Conservation (phyloP, 257 asterid genomes). For the Lycium barbarum region DNA sequence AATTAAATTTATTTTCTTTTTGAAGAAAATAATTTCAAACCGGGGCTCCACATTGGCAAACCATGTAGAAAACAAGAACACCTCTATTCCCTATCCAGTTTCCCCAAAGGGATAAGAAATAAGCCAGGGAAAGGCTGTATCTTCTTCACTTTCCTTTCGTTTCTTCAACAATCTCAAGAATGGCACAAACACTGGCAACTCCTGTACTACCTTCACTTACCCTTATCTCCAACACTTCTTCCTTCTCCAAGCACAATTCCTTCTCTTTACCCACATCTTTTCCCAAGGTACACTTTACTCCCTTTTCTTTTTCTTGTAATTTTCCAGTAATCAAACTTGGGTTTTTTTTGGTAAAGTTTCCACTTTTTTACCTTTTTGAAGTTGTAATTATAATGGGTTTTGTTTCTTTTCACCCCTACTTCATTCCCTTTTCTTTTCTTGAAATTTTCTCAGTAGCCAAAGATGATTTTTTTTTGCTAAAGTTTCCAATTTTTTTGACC, state of each 20-base stretch:
- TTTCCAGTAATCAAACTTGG: not conserved
- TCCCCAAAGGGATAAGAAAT: slow-evolving; percentile 21
- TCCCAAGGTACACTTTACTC: slow-evolving; percentile 58
- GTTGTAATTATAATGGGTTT: not conserved
- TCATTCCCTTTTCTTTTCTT: not conserved
- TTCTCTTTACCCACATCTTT: slow-evolving; percentile 47
- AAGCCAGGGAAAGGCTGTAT: not conserved
- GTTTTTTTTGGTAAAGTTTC: not conserved
- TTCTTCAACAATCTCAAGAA: slow-evolving; percentile 34
- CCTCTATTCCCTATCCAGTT: not conserved
- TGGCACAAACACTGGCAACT: slow-evolving; percentile 74
- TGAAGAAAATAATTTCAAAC: too few species aligned
- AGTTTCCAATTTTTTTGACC: not conserved
- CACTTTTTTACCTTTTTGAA: not conserved
- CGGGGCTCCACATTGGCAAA: too few species aligned
- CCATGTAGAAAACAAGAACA: too few species aligned
- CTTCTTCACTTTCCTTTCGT: not conserved
- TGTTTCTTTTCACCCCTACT: too few species aligned
- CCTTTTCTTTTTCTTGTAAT: not conserved
- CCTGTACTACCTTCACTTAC: slow-evolving; percentile 77
- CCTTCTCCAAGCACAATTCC: slow-evolving; percentile 44
- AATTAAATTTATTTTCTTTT: too few species aligned
- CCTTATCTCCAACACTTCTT: slow-evolving; percentile 58
- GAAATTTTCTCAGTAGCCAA: not conserved
- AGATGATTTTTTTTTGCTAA: not conserved